phyloP scores from a whole-genome alignment of 495 filamentous ascomycete species.

The Podospora pseudoanserina region DNA sequence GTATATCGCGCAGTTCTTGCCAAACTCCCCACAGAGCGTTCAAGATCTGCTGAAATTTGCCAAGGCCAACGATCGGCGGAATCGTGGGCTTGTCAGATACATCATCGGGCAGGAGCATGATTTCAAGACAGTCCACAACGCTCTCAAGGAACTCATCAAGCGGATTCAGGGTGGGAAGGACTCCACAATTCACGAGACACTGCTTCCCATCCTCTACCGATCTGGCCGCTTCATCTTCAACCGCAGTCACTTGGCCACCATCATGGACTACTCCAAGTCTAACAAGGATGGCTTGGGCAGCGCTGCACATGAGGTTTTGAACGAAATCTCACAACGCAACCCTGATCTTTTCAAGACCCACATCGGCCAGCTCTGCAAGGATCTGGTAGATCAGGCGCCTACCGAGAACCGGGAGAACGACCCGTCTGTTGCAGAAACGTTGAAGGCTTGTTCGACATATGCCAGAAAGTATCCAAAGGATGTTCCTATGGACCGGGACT shows the following conservation, averaged over 20 bases:
- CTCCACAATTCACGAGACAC: conserved; percentile 64
- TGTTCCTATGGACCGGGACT: conserved; percentile 79
- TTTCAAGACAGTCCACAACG: conserved; percentile 83
- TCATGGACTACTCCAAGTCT: conserved; percentile 79
- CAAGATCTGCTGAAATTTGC: conserved; percentile 85
- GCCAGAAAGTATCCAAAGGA: conserved; percentile 80
- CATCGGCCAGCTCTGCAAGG: conserved; percentile 84
- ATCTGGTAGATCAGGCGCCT: conserved; percentile 76
- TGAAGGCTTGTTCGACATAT: conserved; percentile 90
- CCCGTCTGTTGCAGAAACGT: conserved; percentile 69
- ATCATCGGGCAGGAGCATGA: conserved; percentile 83
- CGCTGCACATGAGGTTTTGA: conserved; percentile 84
- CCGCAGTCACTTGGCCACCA: conserved; percentile 83
- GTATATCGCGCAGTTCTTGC: conserved; percentile 68
- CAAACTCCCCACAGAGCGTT: conserved; percentile 62
- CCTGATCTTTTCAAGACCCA: conserved; percentile 89
- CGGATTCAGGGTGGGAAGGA: conserved; percentile 58
- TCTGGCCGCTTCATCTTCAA: conserved; percentile 84
- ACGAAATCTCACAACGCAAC: conserved; percentile 84
- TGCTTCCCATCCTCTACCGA: conserved; percentile 81
- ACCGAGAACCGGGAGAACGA: conserved; percentile 61
- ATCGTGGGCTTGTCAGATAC: conserved; percentile 83
- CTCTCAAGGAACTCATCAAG: conserved; percentile 84
- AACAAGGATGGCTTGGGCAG: conserved; percentile 72
- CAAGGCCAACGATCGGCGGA: conserved; percentile 84